phyloP scores from a whole-genome alignment of 2,329 filamentous ascomycete species.

The Penicillium sp. region DNA sequence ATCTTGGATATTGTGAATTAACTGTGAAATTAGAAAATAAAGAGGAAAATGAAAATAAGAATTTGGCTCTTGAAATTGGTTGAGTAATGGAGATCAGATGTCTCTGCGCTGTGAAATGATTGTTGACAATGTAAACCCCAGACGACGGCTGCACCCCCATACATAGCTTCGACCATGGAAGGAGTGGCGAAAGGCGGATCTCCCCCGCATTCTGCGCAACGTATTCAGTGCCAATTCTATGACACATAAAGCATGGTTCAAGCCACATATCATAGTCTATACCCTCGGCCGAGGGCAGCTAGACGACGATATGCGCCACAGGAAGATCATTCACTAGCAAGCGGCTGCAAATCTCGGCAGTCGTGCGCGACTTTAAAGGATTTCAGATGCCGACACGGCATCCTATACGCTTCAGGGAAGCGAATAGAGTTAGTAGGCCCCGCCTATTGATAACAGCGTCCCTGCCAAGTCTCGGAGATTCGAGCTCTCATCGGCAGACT shows the following conservation, averaged over 20 bases:
- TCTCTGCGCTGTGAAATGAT: neutral
- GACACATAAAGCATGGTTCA: neutral
- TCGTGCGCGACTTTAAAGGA: neutral
- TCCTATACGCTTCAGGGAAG: neutral
- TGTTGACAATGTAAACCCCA: neutral
- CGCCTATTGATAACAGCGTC: neutral
- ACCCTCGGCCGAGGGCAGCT: neutral
- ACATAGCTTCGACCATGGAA: neutral
- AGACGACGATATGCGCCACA: conserved; percentile 1
- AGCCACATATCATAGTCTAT: neutral
- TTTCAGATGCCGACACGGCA: conserved; percentile 2
- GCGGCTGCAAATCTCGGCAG: conserved; percentile 9
- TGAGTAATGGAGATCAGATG: neutral
- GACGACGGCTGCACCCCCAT: neutral
- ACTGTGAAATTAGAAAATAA: neutral
- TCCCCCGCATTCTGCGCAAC: neutral
- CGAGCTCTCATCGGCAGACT: conserved; percentile 14
- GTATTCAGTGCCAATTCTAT: neutral
- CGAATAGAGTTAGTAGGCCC: neutral
- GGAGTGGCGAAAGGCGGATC: neutral
- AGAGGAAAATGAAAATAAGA: too few species aligned
- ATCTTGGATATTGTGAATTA: conserved; percentile 8
- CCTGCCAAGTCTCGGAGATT: conserved; percentile 7
- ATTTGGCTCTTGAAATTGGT: neutral
- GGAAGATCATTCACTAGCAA: neutral